Percentiles rank a stretch among this genome's conserved stretches.
Evolutionary conservation across 73 alveolate species (phyloP).

Genomic region (Effrenium voratum): DNA sequence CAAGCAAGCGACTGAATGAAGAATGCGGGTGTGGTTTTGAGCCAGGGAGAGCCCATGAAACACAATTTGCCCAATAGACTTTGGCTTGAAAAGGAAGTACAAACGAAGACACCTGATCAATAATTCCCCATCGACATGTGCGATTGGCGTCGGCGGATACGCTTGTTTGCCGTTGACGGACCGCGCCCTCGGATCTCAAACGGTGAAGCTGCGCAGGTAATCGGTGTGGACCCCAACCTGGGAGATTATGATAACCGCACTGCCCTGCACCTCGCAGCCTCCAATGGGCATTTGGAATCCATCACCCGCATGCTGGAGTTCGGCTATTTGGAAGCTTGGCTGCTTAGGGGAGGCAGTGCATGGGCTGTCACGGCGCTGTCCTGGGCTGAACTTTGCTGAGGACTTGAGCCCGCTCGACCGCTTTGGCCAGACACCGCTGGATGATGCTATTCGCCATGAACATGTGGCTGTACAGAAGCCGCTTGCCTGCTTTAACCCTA

Average conservation of each 20-base stretch:
- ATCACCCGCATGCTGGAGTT: conserved; percentile 47
- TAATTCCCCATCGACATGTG: too few species aligned
- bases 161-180: too few species aligned
- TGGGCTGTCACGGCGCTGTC: background rate
- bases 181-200: too few species aligned
- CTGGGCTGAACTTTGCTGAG: too few species aligned
- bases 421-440: conserved; percentile 60
- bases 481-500: background rate
- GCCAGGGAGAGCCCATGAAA: too few species aligned
- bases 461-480: conserved; percentile 65
- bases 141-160: too few species aligned
- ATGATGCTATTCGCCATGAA: conserved; percentile 59
- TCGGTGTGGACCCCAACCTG: conserved; percentile 57
- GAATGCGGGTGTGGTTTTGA: too few species aligned
- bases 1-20: too few species aligned
- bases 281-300: conserved; percentile 45
- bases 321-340: conserved; percentile 11
- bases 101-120: too few species aligned
- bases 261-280: conserved; percentile 25
- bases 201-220: conserved; percentile 19
- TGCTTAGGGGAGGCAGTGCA: background rate
- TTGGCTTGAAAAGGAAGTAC: too few species aligned
- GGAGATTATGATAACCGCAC: conserved; percentile 56
- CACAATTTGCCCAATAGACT: too few species aligned
- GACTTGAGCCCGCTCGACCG: conserved; percentile 49